Conservation (phyloP, 2,329 filamentous ascomycete species). For the Cadophora gregata region DNA sequence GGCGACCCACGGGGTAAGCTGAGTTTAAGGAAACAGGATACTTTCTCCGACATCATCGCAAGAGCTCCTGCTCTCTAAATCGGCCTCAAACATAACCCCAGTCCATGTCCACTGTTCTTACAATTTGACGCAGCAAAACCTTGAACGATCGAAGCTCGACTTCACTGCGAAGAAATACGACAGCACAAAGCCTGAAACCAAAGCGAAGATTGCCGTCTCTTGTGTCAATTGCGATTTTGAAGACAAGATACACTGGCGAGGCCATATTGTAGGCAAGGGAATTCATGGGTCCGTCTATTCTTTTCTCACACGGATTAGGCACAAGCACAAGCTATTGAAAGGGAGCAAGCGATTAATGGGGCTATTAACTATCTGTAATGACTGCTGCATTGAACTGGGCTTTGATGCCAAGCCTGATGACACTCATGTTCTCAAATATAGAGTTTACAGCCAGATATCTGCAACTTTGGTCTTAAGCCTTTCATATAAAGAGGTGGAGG, state of each 20-base stretch:
- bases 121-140: slow-evolving; percentile 6
- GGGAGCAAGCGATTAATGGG: slow-evolving; percentile 3
- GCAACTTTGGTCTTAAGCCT: not conserved
- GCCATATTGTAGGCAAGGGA: not conserved
- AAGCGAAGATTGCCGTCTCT: not conserved
- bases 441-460: not conserved
- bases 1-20: not conserved
- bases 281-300: not conserved
- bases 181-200: slow-evolving; percentile 7
- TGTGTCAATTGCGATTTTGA: not conserved
- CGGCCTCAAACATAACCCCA: not conserved
- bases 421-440: slow-evolving; percentile 6
- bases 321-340: slow-evolving; percentile 1
- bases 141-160: slow-evolving; percentile 13
- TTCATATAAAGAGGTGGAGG: slow-evolving; percentile 14
- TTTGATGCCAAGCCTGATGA: slow-evolving; percentile 10
- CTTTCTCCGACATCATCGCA: not conserved
- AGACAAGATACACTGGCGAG: not conserved
- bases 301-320: not conserved
- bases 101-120: not conserved
- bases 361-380: slow-evolving; percentile 9
- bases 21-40: not conserved
- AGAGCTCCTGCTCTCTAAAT: not conserved
- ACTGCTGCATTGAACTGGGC: slow-evolving; percentile 3
- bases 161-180: slow-evolving; percentile 12